Evolutionary conservation across 331 rosid species (phyloP), one percentile per base, ranked within the genome.

Genomic region (Erythrophleum ivorense): DNA sequence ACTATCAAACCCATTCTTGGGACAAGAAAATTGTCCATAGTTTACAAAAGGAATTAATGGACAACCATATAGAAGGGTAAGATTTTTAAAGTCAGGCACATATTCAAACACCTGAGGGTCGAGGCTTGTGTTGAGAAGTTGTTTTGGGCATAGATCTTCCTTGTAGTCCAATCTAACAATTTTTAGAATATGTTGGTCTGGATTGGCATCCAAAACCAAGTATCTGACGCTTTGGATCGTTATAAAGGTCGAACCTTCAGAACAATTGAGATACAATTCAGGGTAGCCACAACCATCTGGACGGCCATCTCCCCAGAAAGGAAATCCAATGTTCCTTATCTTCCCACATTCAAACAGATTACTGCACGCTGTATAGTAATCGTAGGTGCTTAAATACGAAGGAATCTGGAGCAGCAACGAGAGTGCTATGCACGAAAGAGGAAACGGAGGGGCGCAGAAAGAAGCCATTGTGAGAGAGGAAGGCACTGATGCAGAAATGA

Each of bases 221-320:
- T 87, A 93, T 2, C 0, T 63, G 73, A 93, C 82, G 5, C 24
- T 58, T 15, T 38, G 77, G 49, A 91, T 86, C 16, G 71, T 81
- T 2, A 91, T 73, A 71, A 46, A 16, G 49, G 81, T 31, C 8
- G 19, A 67, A 7, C 59, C 16, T 3, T 4, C 2, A 2, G 11
- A 0, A 54, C 98, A 93, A 1, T 0, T 57, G 64, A 93, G 92
- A 3, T 80, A 43, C n/a, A 90, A 72, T 3, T 24, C 43, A n/a
- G 92, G 98, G 82, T 85, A 48, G 46, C 98, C 98, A 60, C 98
- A 93, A 33, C 0, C 65, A 0, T 14, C 54, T 1, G 86, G 86
- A 14, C 92, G 86, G 2, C 15, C 36, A 0, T 12, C 53, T 55
- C 98, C 93, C 92, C 90, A 86, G 19, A 62, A 62, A 5, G 60